These are phyloP conservation scores for Nicotiana tabacum DNA, from an alignment of 257 asterid species.

Conservation along the genomic window DNA sequence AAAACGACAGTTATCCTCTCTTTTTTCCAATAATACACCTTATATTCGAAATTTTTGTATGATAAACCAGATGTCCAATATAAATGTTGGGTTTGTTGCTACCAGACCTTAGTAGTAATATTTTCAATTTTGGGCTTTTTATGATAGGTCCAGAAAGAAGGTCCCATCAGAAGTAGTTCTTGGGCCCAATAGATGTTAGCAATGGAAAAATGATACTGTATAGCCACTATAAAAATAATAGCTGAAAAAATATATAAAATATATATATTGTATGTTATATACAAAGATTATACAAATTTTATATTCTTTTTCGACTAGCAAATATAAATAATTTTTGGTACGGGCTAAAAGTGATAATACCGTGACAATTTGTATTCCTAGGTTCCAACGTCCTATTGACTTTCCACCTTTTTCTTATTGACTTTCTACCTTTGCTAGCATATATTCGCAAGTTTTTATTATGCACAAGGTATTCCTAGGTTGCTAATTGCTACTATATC, in stretches of 20 bases:
- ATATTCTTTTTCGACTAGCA: too few species aligned
- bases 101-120: background rate
- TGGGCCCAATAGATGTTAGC: background rate
- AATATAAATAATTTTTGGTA: too few species aligned
- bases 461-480: background rate
- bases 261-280: too few species aligned
- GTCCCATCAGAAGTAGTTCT: background rate
- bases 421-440: background rate
- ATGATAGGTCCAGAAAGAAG: background rate
- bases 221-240: too few species aligned
- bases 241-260: too few species aligned
- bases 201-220: too few species aligned
- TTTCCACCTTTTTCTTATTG: background rate
- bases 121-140: background rate
- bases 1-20: too few species aligned
- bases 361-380: background rate
- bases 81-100: background rate
- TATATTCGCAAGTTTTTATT: background rate
- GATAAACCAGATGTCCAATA: background rate
- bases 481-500: background rate
- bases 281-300: too few species aligned
- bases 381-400: background rate
- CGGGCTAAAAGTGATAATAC: too few species aligned
- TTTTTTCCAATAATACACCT: too few species aligned
- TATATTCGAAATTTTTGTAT: too few species aligned